Conservation (phyloP, 1,284 basidiomycete species). For the Malassezia caprae region DNA sequence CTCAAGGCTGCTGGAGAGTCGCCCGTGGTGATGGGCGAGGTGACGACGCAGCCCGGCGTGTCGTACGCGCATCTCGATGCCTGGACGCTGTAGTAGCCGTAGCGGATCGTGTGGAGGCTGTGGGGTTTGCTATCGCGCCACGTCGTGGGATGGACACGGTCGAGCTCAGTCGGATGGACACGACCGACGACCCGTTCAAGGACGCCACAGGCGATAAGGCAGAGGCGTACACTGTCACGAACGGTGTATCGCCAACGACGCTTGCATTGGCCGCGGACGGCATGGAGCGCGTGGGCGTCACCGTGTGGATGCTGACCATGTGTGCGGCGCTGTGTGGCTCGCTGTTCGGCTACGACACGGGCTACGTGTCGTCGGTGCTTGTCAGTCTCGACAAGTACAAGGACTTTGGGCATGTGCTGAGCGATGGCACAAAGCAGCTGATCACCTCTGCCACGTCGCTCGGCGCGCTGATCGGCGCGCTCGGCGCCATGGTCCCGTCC, state of each 20-base stretch:
- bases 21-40: slow-evolving; percentile 36
- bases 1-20: slow-evolving; percentile 28
- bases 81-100: slow-evolving; percentile 20
- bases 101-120: neutral
- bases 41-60: slow-evolving; percentile 32
- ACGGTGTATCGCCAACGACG: neutral
- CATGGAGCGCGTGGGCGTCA: slow-evolving; percentile 16
- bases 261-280: neutral
- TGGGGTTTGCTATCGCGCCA: neutral
- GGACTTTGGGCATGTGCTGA: slow-evolving; percentile 12
- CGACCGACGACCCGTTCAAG: neutral
- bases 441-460: slow-evolving; percentile 19
- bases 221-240: neutral
- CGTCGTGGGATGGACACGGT: neutral
- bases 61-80: slow-evolving; percentile 30
- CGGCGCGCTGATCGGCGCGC: slow-evolving; percentile 17
- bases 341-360: slow-evolving; percentile 20
- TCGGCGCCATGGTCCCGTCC: slow-evolving; percentile 14
- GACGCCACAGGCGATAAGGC: neutral
- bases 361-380: slow-evolving; percentile 20
- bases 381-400: slow-evolving; percentile 9
- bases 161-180: neutral
- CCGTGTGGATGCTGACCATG: slow-evolving; percentile 18
- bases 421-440: slow-evolving; percentile 14
- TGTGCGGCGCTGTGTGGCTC: slow-evolving; percentile 19